Base-by-base conservation (phyloP, 257 asterid species). In the Datura wrightii region DNA sequence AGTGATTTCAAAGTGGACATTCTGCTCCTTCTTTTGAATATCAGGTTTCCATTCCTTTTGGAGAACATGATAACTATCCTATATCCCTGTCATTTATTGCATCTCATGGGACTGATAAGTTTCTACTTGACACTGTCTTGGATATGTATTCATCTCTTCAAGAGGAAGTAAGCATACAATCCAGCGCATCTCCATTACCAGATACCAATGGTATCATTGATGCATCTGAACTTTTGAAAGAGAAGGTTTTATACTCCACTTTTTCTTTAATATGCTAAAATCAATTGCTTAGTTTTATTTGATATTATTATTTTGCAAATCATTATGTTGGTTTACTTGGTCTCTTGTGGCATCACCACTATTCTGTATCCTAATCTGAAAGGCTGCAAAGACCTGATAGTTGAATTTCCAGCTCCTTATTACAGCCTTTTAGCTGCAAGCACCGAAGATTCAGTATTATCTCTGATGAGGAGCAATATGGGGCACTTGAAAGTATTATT, bases 61-160 rank as follows among this genome's bases (percentile, higher is more conserved):
- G 99, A 79, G 90, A 84, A 85, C 90, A 94, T 66, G 94, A 91
- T 76, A 94, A 90, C 79, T 88, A 70, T 88, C 97, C 96, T 55
- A 80, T 90, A 86, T 93, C 99, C 59, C 84, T 94, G 46, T 97
- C 99, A 50, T 90, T 94, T 79, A 84, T 97, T 86, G 97, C 98
- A 48, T 91, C 95, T 80, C 97, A 93, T 65, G 97, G 98, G 81
- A 71, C 84, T 85, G 99, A 97, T 91, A 97, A 97, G 85, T 94
- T 94, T 90, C 87, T 97, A 88, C 98, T 97, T 79, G 99, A 95
- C 84, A 91, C 97, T 79, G 83, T 97, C 46, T 88, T 94, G 94
- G 99, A 97, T 87, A 83, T 91, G 91, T 89, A 92, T 91, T 84
- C 93, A 34, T 87, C 93, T 87, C 94, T 96, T 87, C 97, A 93